Conservation (phyloP, 345 rosid species). For the Cardamine chenopodiifolia region DNA sequence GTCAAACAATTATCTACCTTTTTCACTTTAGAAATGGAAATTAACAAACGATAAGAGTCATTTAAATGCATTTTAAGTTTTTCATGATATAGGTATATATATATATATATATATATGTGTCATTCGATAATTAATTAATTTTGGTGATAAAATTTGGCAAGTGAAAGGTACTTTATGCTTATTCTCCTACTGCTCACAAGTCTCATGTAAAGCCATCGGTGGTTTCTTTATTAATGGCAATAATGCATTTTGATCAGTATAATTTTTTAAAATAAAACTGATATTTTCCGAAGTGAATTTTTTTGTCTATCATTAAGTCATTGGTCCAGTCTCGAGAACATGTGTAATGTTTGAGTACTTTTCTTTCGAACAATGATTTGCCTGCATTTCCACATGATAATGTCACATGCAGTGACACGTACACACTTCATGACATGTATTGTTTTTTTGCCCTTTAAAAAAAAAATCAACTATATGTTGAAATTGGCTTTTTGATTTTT, state of each 20-base stretch:
- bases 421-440: constrained; percentile 19
- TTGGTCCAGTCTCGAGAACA: constrained; percentile 39
- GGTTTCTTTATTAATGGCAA: constrained; percentile 27
- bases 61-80: background rate
- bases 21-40: background rate
- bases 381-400: constrained; percentile 34
- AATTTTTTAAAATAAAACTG: background rate
- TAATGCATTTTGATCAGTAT: constrained; percentile 24
- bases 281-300: constrained; percentile 18
- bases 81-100: background rate
- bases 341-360: constrained; percentile 37
- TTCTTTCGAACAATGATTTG: constrained; percentile 38
- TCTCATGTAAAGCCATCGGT: constrained; percentile 7
- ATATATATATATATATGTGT: background rate
- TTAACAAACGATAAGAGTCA: background rate
- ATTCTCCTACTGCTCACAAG: constrained; percentile 23
- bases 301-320: constrained; percentile 25
- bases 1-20: background rate
- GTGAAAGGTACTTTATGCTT: constrained; percentile 10
- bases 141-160: background rate
- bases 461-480: background rate
- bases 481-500: background rate
- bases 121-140: background rate
- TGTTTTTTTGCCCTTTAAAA: background rate
- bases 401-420: constrained; percentile 39